Evolutionary conservation across 1,139 yeast genomes (phyloP), one percentile per base, ranked within the genome.

Genomic region (Hansenula sp.): DNA sequence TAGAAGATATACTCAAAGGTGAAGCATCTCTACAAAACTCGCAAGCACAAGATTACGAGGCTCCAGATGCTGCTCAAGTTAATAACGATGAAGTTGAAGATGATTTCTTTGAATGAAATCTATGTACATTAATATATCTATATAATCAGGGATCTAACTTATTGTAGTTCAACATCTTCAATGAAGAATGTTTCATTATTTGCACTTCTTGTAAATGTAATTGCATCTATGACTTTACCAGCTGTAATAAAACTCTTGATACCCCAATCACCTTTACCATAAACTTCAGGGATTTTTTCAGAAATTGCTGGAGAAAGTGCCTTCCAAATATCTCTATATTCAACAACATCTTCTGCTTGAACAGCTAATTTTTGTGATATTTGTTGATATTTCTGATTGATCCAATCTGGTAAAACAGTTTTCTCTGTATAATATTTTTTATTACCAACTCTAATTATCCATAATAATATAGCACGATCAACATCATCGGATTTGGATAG

Each of bases 171-270:
- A 11, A 51, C 40, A 32, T 58, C 57, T 34, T 70, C 64, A 13
- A 82, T 71, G 42, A 83, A 66, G 39, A 78, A 74, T 39, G 81
- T 71, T 50, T 82, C 90, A 37, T 75, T 75, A 39, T 77, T 82
- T 43, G 73, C 68, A 9, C 76, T 76, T 52, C 88, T 68, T 2
- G 69, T 71, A 64, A 80, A 83, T 29, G 79, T 72, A 8, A 81
- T 59, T 32, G 73, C 65, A 46, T 81, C 87, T 43, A 79, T 64
- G 13, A 82, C 70, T 32, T 73, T 73, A 25, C 80, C 82, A 29
- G 87, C 83, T 21, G 72, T 60, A 16, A 81, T 74, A 47, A 83
- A 67, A 44, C 70, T 73, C 42, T 75, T 73, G 6, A 82, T 73
- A 2, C 78, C 69, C 88, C 90, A 82, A 28, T 71, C 70, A 6